phyloP scores from a whole-genome alignment of 2,329 filamentous ascomycete genomes.

The Fusarium sp. region DNA sequence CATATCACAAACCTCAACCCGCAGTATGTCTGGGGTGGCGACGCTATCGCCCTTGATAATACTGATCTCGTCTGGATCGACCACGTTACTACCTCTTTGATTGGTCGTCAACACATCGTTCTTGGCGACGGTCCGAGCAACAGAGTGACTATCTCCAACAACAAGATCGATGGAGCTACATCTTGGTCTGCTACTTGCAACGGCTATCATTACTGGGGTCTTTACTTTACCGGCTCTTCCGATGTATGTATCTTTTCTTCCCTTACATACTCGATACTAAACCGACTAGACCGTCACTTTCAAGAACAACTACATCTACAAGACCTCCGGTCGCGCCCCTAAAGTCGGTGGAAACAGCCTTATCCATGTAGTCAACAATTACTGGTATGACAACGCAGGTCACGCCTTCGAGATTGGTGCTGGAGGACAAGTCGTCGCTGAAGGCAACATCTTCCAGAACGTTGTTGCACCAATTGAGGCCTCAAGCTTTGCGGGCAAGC shows the following conservation, averaged over 20 bases:
- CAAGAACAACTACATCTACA: conserved; percentile 67
- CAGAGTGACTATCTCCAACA: conserved; percentile 8
- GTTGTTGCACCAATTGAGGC: conserved; percentile 3
- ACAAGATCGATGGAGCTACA: conserved; percentile 3
- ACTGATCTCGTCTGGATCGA: conserved; percentile 17
- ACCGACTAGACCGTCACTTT: conserved; percentile 54
- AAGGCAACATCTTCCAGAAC: conserved; percentile 13
- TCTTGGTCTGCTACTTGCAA: conserved; percentile 61
- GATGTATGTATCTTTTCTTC: background rate
- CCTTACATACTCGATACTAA: background rate
- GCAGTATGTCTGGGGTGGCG: conserved; percentile 70
- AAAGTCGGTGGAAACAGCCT: conserved; percentile 7
- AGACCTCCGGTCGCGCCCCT: conserved; percentile 1
- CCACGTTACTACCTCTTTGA: conserved; percentile 1
- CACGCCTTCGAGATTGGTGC: conserved; percentile 1
- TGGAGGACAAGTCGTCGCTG: background rate
- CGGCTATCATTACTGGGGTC: conserved; percentile 69
- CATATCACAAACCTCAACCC: conserved; percentile 68
- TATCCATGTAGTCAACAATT: conserved; percentile 13
- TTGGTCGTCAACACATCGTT: conserved; percentile 10
- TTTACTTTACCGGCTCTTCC: conserved; percentile 67
- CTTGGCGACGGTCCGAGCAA: conserved; percentile 5
- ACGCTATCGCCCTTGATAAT: conserved; percentile 63
- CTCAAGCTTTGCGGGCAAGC: conserved; percentile 54
- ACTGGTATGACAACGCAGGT: conserved; percentile 9